Evolutionary conservation across 768 basidiomycete species (phyloP).

Genomic region (Rhodotorula kratochvilovae): DNA sequence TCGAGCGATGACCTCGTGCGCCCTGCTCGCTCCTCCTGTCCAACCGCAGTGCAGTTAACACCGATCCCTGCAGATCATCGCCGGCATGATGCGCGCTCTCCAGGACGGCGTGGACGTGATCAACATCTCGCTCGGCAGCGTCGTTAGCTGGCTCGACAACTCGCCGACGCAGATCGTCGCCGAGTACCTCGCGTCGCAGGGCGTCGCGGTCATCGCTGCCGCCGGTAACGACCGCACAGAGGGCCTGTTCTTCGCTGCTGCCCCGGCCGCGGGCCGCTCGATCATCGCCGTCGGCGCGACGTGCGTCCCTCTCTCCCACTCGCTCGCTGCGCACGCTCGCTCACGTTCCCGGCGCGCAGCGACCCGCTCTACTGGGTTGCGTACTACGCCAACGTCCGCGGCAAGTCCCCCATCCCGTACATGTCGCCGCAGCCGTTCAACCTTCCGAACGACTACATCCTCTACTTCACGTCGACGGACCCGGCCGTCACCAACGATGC

Average conservation of each 20-base stretch:
- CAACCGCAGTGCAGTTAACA: no score
- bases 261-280: conserved; percentile 55
- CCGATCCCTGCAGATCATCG: conserved; percentile 3
- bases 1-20: conserved; percentile 47
- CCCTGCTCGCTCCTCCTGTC: neutral
- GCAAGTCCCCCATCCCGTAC: conserved; percentile 57
- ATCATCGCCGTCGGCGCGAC: conserved; percentile 54
- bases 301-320: neutral
- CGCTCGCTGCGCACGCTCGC: neutral
- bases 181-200: conserved; percentile 57
- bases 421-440: conserved; percentile 55
- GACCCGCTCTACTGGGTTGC: conserved; percentile 54
- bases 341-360: conserved; percentile 43
- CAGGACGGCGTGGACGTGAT: conserved; percentile 57
- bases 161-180: conserved; percentile 56
- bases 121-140: conserved; percentile 62
- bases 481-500: conserved; percentile 58
- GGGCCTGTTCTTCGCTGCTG: conserved; percentile 61
- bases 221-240: conserved; percentile 59
- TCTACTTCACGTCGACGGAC: conserved; percentile 61
- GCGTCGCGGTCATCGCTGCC: conserved; percentile 49
- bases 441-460: conserved; percentile 54
- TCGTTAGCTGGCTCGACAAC: conserved; percentile 63
- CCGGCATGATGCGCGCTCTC: conserved; percentile 51
- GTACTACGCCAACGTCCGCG: conserved; percentile 57